A percentile compares a stretch with the other conserved stretches of the same genome.
These are phyloP conservation scores for Glebionis coronaria DNA, from an alignment of 129 eudicot genomes.

Conservation along the genomic window DNA sequence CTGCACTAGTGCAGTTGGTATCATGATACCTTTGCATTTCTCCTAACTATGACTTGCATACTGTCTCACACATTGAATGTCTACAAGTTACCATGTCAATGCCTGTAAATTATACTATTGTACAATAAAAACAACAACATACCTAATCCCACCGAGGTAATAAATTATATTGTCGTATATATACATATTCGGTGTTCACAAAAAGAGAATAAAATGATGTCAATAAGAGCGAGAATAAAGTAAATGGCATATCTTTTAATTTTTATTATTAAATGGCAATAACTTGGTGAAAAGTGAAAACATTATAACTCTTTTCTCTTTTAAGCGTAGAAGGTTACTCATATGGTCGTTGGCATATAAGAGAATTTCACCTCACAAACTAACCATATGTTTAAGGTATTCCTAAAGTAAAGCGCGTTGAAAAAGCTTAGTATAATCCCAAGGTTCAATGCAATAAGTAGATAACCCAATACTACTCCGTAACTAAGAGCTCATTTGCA, in stretches of 20 bases:
- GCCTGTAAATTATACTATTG: too few species aligned
- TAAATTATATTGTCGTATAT: too few species aligned
- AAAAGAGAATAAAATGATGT: too few species aligned
- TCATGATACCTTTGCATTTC: slow-evolving; percentile 99
- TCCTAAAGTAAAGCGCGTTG: slow-evolving; percentile 71
- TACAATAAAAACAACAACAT: too few species aligned
- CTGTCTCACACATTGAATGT: slow-evolving; percentile 72
- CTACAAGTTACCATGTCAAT: slow-evolving; percentile 28
- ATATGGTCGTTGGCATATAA: background rate
- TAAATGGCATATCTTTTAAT: background rate
- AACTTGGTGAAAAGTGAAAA: background rate
- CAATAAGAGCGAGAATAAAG: too few species aligned
- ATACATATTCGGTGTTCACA: too few species aligned
- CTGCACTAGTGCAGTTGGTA: slow-evolving; percentile 95
- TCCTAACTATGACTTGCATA: slow-evolving; percentile 83
- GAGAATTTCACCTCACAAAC: background rate
- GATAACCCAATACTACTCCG: too few species aligned
- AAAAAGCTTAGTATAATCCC: slow-evolving; percentile 81
- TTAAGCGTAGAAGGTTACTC: background rate
- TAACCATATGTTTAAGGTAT: slow-evolving; percentile 64
- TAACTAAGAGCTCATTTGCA: too few species aligned
- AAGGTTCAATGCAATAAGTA: slow-evolving; percentile 47
- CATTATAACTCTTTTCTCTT: background rate
- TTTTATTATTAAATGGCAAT: background rate
- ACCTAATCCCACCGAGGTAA: too few species aligned